These are phyloP conservation scores for Clonostachys solani DNA, from an alignment of 2,329 filamentous ascomycete species.

Conservation along the genomic window DNA sequence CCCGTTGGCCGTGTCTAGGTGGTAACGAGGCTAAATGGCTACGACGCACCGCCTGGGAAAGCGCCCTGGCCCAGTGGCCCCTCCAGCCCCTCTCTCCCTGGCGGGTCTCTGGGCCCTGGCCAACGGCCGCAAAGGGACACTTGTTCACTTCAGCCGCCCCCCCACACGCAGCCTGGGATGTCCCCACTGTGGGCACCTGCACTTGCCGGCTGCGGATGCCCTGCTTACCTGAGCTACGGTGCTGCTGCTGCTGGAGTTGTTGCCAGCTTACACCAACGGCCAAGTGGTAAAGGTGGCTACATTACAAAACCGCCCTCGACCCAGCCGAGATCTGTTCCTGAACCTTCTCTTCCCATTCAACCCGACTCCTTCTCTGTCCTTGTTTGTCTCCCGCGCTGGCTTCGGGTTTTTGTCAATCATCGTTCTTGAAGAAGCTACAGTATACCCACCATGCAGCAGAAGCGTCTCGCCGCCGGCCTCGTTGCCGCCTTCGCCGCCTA, in stretches of 20 bases:
- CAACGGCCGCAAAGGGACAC: conserved; percentile 27
- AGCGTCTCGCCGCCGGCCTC: conserved; percentile 48
- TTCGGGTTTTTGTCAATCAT: background rate
- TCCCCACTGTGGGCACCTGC: conserved; percentile 1
- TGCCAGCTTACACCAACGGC: too few relatives aligned
- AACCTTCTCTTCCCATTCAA: conserved; percentile 1
- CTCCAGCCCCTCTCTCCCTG: too few relatives aligned
- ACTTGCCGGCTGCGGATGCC: background rate
- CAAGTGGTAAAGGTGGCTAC: conserved; percentile 1
- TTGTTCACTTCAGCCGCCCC: conserved; percentile 32
- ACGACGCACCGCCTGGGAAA: too few relatives aligned
- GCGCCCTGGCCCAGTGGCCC: too few relatives aligned
- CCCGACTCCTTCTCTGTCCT: conserved; percentile 1
- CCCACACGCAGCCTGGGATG: conserved; percentile 1
- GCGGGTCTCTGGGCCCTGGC: too few relatives aligned
- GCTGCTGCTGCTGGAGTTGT: background rate
- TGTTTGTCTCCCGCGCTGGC: background rate
- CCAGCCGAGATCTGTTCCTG: background rate
- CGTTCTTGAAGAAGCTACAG: background rate
- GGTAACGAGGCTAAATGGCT: too few relatives aligned
- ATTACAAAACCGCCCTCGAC: conserved; percentile 1
- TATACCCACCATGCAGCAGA: conserved; percentile 37
- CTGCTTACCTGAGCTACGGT: background rate
- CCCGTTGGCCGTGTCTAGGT: too few relatives aligned
- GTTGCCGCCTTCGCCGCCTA: conserved; percentile 50